Percentiles rank a stretch among this genome's conserved stretches.
Conservation (phyloP, 2,329 filamentous ascomycete genomes). For the Aspergillus sp. region DNA sequence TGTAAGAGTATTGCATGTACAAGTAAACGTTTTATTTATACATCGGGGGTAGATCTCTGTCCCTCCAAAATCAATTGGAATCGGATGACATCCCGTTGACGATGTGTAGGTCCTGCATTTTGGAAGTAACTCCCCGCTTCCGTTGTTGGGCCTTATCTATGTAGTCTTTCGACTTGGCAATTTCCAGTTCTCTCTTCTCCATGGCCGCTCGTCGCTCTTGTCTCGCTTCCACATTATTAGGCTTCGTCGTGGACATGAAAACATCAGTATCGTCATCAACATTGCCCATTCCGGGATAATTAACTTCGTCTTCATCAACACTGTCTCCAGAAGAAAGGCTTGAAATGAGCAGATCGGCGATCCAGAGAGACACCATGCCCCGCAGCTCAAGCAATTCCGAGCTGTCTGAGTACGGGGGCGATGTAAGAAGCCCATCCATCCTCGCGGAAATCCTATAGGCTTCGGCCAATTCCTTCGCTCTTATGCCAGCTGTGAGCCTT, state of each 20-base stretch:
- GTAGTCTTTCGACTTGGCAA: conserved; percentile 33
- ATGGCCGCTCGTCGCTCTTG: conserved; percentile 34
- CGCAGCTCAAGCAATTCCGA: conserved; percentile 67
- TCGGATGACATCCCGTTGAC: conserved; percentile 17
- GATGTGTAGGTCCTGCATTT: conserved; percentile 32
- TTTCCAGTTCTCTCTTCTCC: conserved; percentile 33
- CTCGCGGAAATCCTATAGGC: conserved; percentile 64
- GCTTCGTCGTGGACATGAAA: conserved; percentile 17
- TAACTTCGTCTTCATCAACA: conserved; percentile 12
- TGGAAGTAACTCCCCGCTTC: conserved; percentile 30
- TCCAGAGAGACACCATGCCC: conserved; percentile 72
- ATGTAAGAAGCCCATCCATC: conserved; percentile 70
- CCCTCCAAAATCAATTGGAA: neutral
- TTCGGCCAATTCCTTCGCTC: conserved; percentile 54
- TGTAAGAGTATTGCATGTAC: neutral
- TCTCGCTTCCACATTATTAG: conserved; percentile 30
- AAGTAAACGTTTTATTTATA: neutral
- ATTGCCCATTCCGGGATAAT: neutral
- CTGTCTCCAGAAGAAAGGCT: conserved; percentile 27
- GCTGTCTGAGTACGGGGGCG: conserved; percentile 69
- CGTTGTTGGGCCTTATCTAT: conserved; percentile 36
- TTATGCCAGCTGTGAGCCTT: conserved; percentile 37
- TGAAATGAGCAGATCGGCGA: conserved; percentile 62
- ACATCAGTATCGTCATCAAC: conserved; percentile 17
- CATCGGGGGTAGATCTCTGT: neutral